Evolutionary conservation across 352 stramenopile species (phyloP), one percentile per base, ranked within the genome.

Genomic region (Phytopythium cucurbitacearum): DNA sequence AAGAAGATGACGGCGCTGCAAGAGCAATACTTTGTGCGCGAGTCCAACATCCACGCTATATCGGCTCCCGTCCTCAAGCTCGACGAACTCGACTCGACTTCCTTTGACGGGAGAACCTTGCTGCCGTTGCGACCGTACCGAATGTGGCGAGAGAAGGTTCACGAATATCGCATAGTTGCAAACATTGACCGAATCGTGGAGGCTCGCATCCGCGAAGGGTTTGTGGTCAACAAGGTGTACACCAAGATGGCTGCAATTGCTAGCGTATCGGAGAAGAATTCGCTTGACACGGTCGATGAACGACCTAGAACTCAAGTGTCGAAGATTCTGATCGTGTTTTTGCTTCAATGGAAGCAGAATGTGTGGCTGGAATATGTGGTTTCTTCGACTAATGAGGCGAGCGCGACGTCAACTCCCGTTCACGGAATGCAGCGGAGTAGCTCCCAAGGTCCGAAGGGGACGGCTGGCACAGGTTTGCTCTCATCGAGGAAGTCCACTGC

Each of bases 301-400:
- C 32, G 16, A 4, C 21, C 21, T 28, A 16, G 15, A 15, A 10
- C 16, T n/a, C 37, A 77, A 52, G 60, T 80, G 10, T 86, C 70
- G 3, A 90, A 93, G 46, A 76, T 93, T 38, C 55, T 89, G 32
- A 64, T 94, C 47, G 80, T 93, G 6, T 96, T 92, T 41, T 64
- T 94, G 39, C 54, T 96, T 15, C 70, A 96, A 51, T 96, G 86
- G 86, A 94, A 93, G 52, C 79, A 91, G 40, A 89, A 94, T 52
- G 80, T 96, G 40, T 96, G 86, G 84, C 62, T 96, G 21, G 84
- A 96, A 64, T 96, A 96, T 47, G 82, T 93, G 13, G 72, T 94
- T 4, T 79, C 81, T 4, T 79, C 77, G 13, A 89, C 82, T 1
- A 89, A 70, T 12, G 9, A 48, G 37, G 41, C 46, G 16, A 45